phyloP scores from a whole-genome alignment of 371 early-diverging fungal species.

The Gilbertella persicaria region DNA sequence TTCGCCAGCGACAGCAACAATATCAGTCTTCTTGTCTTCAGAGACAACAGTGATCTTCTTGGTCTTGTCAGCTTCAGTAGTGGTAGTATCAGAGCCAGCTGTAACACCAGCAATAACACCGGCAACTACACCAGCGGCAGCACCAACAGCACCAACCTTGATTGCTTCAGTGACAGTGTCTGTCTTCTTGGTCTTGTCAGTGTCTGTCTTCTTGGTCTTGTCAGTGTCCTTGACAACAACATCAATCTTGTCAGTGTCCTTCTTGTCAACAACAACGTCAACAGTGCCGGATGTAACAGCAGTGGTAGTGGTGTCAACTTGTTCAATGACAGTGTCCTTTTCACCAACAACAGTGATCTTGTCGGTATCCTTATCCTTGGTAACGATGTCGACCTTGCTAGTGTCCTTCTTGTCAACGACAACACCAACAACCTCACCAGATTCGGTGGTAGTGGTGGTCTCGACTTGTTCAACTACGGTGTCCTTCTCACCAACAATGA shows the following conservation, averaged over 20 bases:
- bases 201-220: conserved; percentile 4
- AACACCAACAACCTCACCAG: not conserved
- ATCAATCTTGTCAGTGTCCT: not conserved
- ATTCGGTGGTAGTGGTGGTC: not conserved
- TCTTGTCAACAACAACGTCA: not conserved
- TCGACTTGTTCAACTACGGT: not conserved
- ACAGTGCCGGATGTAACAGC: conserved; percentile 1
- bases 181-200: not conserved
- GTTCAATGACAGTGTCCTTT: conserved; percentile 10
- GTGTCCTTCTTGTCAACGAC: not conserved
- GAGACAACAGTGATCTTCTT: not conserved
- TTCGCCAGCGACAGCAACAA: not conserved
- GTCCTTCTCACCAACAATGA: not conserved
- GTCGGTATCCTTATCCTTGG: conserved; percentile 4
- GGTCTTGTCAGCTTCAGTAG: not conserved
- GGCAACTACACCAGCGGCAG: conserved; percentile 2
- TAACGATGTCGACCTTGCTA: not conserved
- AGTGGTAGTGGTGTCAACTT: conserved; percentile 8
- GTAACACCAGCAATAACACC: conserved; percentile 1
- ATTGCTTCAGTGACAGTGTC: not conserved
- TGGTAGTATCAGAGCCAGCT: conserved; percentile 1
- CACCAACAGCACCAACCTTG: not conserved
- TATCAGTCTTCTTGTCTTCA: not conserved
- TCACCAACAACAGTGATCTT: conserved; percentile 1
- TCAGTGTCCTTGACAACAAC: not conserved